phyloP scores from a whole-genome alignment of 2,329 filamentous ascomycete species.

The Aspergillus fijiensis region DNA sequence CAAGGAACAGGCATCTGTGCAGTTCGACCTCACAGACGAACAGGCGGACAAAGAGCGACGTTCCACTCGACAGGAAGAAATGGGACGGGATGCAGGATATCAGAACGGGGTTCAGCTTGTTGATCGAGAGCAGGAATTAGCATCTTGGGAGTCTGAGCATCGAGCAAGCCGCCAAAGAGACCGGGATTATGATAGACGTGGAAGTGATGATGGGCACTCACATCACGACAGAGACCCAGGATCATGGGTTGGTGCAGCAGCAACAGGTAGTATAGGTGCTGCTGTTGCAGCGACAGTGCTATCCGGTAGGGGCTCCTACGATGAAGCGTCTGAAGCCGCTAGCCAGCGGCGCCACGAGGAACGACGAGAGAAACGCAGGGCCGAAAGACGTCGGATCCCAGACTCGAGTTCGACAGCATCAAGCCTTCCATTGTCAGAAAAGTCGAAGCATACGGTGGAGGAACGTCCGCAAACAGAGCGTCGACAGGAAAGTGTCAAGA shows the following conservation, averaged over 20 bases:
- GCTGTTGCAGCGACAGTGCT: constrained; percentile 47
- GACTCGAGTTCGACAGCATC: constrained; percentile 25
- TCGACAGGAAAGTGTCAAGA: constrained; percentile 21
- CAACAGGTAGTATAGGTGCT: constrained; percentile 53
- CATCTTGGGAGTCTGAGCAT: constrained; percentile 18
- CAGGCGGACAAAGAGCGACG: constrained; percentile 52
- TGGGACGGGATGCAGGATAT: constrained; percentile 21
- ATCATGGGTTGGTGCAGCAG: constrained; percentile 41
- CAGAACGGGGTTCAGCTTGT: constrained; percentile 28
- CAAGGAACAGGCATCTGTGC: constrained; percentile 50
- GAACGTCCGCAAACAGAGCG: constrained; percentile 18
- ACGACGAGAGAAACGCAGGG: constrained; percentile 40
- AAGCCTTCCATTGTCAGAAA: constrained; percentile 25
- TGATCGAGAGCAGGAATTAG: constrained; percentile 29
- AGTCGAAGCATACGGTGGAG: constrained; percentile 17
- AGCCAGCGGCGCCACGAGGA: constrained; percentile 37
- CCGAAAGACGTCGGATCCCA: constrained; percentile 37
- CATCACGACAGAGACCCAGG: constrained; percentile 32
- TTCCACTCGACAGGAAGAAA: constrained; percentile 26
- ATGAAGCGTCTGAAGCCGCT: constrained; percentile 28
- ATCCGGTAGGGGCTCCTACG: constrained; percentile 28
- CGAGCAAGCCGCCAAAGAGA: constrained; percentile 22
- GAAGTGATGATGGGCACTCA: background rate
- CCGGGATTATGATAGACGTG: constrained; percentile 18
- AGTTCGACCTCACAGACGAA: constrained; percentile 59